A percentile compares a stretch with the other conserved stretches of the same genome.
Evolutionary conservation across 108 stramenopile species (phyloP).

Genomic region (Bacterosira constricta): DNA sequence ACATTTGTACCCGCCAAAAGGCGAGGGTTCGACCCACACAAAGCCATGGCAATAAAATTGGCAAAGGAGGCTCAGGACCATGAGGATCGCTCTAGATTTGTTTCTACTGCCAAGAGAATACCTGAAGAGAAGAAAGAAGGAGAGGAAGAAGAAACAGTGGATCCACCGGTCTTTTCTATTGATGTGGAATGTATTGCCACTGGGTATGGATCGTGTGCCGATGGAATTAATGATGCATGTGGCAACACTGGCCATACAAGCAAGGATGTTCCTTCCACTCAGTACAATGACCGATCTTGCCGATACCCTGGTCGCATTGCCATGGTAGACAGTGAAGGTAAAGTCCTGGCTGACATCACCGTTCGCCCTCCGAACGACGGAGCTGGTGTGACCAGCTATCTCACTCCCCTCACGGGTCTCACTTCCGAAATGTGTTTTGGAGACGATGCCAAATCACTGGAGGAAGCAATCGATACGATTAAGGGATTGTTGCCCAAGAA

Average conservation of each 20-base stretch:
- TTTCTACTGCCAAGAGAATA: conserved; percentile 2
- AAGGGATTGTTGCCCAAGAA: conserved; percentile 40
- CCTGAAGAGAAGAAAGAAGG: not conserved
- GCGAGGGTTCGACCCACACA: conserved; percentile 45
- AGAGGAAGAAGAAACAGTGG: not conserved
- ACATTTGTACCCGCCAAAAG: not conserved
- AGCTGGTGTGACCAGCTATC: conserved; percentile 44
- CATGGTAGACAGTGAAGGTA: conserved; percentile 52
- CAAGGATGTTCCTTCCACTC: conserved; percentile 21
- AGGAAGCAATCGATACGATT: conserved; percentile 34
- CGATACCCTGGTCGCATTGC: conserved; percentile 54
- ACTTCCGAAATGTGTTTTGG: conserved; percentile 39
- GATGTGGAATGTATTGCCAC: conserved; percentile 68
- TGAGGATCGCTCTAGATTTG: conserved; percentile 39
- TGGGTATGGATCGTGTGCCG: conserved; percentile 42
- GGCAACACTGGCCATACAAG: conserved; percentile 30
- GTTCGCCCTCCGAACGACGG: conserved; percentile 40
- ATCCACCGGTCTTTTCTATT: conserved; percentile 48
- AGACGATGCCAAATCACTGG: conserved; percentile 23
- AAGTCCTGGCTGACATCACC: conserved; percentile 40
- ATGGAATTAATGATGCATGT: conserved; percentile 39
- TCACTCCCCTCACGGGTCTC: conserved; percentile 57
- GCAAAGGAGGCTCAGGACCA: conserved; percentile 45
- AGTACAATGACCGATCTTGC: conserved; percentile 38
- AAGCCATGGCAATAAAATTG: conserved; percentile 43